Conservation (phyloP, 495 filamentous ascomycete species). For the Trichocladium uniseriatum region DNA sequence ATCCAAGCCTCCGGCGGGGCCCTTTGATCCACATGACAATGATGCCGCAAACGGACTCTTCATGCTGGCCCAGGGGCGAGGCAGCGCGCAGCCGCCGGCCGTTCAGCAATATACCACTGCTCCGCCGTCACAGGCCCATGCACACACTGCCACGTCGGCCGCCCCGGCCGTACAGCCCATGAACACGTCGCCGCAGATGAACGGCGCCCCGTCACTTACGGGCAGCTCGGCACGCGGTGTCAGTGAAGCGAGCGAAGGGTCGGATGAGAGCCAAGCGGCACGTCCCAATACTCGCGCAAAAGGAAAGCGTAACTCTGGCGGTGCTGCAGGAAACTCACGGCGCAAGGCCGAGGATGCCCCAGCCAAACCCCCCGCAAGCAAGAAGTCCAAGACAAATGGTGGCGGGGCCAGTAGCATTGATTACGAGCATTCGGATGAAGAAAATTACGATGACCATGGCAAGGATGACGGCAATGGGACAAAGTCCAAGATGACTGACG, state of each 20-base stretch:
- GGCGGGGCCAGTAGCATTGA: conserved; percentile 32
- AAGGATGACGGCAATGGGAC: conserved; percentile 34
- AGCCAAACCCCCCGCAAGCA: conserved; percentile 54
- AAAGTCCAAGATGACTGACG: conserved; percentile 88
- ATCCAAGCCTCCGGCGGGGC: conserved; percentile 41
- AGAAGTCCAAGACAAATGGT: conserved; percentile 60
- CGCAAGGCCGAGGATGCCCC: conserved; percentile 73
- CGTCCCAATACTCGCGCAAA: conserved; percentile 54
- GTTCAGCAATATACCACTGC: conserved; percentile 41
- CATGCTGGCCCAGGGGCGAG: conserved; percentile 67
- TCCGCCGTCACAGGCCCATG: conserved; percentile 39
- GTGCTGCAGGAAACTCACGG: conserved; percentile 39
- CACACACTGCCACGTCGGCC: conserved; percentile 22
- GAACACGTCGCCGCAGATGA: conserved; percentile 45
- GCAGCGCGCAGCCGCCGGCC: conserved; percentile 47
- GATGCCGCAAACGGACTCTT: conserved; percentile 94
- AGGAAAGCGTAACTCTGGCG: conserved; percentile 52
- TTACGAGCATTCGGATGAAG: conserved; percentile 25
- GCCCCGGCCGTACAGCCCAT: conserved; percentile 29
- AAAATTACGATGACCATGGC: conserved; percentile 36
- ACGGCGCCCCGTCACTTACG: conserved; percentile 35
- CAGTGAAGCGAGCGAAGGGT: conserved; percentile 61
- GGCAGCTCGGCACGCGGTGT: conserved; percentile 42
- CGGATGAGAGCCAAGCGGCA: conserved; percentile 62
- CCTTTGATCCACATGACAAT: conserved; percentile 79